Evolutionary conservation across 2,329 filamentous ascomycete species (phyloP), one percentile per base, ranked within the genome.

Genomic region (Ophiostoma ips): DNA sequence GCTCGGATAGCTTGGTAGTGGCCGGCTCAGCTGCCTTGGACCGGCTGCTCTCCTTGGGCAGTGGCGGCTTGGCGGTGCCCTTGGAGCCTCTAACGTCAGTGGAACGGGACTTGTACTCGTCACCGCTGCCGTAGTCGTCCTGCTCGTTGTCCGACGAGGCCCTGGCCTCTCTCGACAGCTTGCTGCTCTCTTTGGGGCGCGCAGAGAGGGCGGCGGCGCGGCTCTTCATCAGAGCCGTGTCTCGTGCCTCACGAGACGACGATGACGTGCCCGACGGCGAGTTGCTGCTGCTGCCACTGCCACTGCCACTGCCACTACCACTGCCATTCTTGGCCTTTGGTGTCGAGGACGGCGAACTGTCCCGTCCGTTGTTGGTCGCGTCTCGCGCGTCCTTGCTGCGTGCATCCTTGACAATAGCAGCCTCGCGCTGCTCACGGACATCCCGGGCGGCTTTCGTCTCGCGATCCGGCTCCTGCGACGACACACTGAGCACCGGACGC

Each of bases 401-500:
- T 2, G 55, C 55, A 35, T 52, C 52, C 41, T 50, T 51, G 9
- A 48, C 34, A 13, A 55, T 33, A 11, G 47, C 35, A 5, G 52
- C 51, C 34, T 56, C 55, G 2, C 55, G 55, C 43, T 49, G 50
- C 19, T 50, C 51, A 11, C 55, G 53, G 1, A 52, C 44, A 0
- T 53, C 51, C 36, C 47, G 48, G 37, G 51, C 46, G 3, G 49
- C 50, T 46, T 40, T 56, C 5, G 55, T 54, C 35, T 55, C 53
- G 40, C 52, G 53, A 21, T 52, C 52, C 3, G 36, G 13, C 28
- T 45, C 28, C 28, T 51, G 43, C 7, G 30, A 30, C 5, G 48
- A 16, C 12, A 48, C 40, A 16, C 34, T 35, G 6, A 47, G 24
- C 10, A 21, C 24, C 21, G 16, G 24, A 1, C 36, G 40, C 28